phyloP scores from a whole-genome alignment of 306 rosid genomes.

The Malus orientalis region DNA sequence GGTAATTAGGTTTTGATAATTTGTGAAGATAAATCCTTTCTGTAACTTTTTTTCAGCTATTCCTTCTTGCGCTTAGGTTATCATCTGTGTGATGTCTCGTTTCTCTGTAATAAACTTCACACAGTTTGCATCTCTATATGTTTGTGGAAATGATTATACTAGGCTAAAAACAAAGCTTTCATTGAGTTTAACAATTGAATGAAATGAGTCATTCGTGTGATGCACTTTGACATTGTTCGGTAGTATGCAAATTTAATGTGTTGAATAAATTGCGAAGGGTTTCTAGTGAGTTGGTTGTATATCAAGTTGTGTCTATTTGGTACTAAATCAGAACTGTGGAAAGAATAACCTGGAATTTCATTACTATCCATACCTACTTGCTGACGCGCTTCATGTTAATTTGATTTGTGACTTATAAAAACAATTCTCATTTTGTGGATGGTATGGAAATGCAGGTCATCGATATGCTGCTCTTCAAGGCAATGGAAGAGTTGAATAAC shows the following conservation, averaged over 20 bases:
- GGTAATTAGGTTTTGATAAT: not conserved
- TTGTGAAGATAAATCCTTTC: not conserved
- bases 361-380: not conserved
- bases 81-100: not conserved
- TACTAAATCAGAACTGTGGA: not conserved
- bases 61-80: not conserved
- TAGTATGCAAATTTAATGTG: not conserved
- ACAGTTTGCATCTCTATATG: not conserved
- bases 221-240: not conserved
- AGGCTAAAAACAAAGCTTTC: not conserved
- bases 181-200: not conserved
- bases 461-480: conserved; percentile 92
- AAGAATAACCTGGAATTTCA: not conserved
- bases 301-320: not conserved
- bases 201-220: not conserved
- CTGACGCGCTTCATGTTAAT: not conserved
- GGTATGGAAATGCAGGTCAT: conserved; percentile 61
- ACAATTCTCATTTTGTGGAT: conserved; percentile 9
- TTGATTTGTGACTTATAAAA: not conserved
- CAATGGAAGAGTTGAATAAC: conserved; percentile 71
- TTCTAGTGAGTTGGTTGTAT: not conserved
- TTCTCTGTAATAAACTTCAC: not conserved
- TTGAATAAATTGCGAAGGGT: not conserved
- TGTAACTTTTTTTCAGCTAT: not conserved
- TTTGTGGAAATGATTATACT: not conserved